Evolutionary conservation across 108 stramenopile species (phyloP).

Genomic region (Cyclotella kingstonii): DNA sequence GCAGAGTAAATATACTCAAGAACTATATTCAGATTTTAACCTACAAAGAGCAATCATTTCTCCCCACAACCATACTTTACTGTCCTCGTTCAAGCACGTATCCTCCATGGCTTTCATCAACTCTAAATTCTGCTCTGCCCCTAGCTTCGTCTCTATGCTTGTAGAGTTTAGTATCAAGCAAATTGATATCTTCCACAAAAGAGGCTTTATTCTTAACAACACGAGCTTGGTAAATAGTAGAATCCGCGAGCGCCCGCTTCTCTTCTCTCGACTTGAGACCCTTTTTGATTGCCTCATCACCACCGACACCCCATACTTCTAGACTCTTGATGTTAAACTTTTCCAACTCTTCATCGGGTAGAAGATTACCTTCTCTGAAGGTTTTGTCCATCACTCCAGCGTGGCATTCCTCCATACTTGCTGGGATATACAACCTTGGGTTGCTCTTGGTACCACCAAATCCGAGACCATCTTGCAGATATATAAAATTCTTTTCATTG

Average conservation of each 20-base stretch:
- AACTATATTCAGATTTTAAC: not conserved
- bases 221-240: conserved; percentile 34
- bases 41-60: not conserved
- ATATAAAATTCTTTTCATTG: conserved; percentile 33
- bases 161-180: conserved; percentile 39
- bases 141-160: conserved; percentile 36
- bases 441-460: conserved; percentile 40
- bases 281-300: conserved; percentile 30
- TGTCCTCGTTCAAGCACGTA: conserved; percentile 39
- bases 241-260: conserved; percentile 27
- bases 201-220: conserved; percentile 38
- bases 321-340: conserved; percentile 44
- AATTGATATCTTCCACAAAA: conserved; percentile 37
- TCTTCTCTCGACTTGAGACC: conserved; percentile 28
- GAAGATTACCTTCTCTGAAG: conserved; percentile 30
- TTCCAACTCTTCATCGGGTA: conserved; percentile 35
- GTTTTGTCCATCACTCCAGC: conserved; percentile 49
- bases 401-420: conserved; percentile 33
- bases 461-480: conserved; percentile 41
- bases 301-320: conserved; percentile 45
- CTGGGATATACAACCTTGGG: conserved; percentile 46
- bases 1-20: no score
- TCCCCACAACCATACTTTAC: not conserved
- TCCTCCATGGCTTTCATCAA: conserved; percentile 42
- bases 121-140: conserved; percentile 40